Conservation (phyloP, 345 rosid genomes). For the Hypericum androsaemum region DNA sequence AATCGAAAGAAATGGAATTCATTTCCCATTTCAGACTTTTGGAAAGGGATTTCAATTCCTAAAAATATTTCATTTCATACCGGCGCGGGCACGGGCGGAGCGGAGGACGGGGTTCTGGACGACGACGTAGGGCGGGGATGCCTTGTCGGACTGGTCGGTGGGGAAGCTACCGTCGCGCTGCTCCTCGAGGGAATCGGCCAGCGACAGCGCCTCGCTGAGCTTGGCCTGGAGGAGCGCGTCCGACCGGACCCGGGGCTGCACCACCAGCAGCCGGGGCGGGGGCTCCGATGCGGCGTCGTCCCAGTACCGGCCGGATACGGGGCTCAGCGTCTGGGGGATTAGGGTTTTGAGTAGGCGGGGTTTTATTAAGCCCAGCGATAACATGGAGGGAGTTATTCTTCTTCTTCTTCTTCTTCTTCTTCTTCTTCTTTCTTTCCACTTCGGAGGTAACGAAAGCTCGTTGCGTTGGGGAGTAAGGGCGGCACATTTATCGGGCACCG, state of each 20-base stretch:
- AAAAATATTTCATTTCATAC: slow-evolving; percentile 12
- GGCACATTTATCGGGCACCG: too few relatives aligned
- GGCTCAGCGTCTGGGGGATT: too few relatives aligned
- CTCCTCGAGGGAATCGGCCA: slow-evolving; percentile 88
- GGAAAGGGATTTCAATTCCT: background rate
- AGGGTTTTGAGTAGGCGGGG: too few relatives aligned
- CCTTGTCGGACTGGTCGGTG: slow-evolving; percentile 60
- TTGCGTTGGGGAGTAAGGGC: too few relatives aligned
- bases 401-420: too few relatives aligned
- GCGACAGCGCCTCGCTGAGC: slow-evolving; percentile 82
- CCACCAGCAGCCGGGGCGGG: slow-evolving; percentile 71
- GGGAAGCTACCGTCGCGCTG: slow-evolving; percentile 75
- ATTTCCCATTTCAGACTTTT: background rate
- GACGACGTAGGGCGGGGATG: slow-evolving; percentile 59
- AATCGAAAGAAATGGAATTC: background rate
- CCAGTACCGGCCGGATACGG: too few relatives aligned
- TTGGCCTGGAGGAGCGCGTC: slow-evolving; percentile 56
- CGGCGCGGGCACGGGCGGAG: slow-evolving; percentile 59
- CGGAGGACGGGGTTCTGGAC: slow-evolving; percentile 75
- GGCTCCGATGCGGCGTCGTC: slow-evolving; percentile 31
- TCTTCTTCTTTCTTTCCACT: too few relatives aligned
- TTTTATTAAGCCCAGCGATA: too few relatives aligned
- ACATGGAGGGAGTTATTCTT: too few relatives aligned
- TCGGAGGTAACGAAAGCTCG: too few relatives aligned
- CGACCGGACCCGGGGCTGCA: slow-evolving; percentile 81